These are phyloP conservation scores for Xylaria polymorpha DNA, from an alignment of 2,329 filamentous ascomycete genomes.

Conservation along the genomic window DNA sequence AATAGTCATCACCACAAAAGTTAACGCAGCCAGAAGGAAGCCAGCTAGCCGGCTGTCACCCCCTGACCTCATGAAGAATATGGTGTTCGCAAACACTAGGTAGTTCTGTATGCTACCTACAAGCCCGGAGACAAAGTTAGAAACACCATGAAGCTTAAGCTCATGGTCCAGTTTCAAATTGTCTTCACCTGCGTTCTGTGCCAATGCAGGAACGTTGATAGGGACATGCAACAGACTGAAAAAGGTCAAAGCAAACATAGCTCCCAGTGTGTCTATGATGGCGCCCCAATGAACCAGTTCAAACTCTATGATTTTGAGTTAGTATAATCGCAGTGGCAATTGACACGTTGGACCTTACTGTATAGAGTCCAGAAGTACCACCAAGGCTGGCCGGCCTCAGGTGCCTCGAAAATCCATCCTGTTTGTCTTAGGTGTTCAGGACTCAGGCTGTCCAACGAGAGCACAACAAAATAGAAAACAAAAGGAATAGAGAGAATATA, in stretches of 20 bases:
- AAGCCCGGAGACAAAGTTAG: conserved; percentile 89
- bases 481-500: conserved; percentile 85
- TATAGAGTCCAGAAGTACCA: conserved; percentile 98
- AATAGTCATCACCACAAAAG: conserved; percentile 82
- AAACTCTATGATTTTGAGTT: conserved; percentile 69
- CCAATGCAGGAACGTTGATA: conserved; percentile 95
- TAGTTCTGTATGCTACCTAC: conserved; percentile 95
- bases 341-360: conserved; percentile 65
- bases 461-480: conserved; percentile 82
- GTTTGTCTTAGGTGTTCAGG: conserved; percentile 73
- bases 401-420: conserved; percentile 94
- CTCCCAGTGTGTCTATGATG: conserved; percentile 84
- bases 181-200: conserved; percentile 90
- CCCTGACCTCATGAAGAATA: conserved; percentile 95
- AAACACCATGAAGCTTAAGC: conserved; percentile 90
- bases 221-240: conserved; percentile 97
- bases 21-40: conserved; percentile 82
- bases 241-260: conserved; percentile 97
- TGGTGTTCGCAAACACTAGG: conserved; percentile 95
- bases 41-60: conserved; percentile 89
- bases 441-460: conserved; percentile 74
- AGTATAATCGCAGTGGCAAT: conserved; percentile 31
- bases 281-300: conserved; percentile 84
- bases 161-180: conserved; percentile 92
- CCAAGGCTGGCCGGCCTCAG: conserved; percentile 87